A percentile compares a stretch with the other conserved stretches of the same genome.
These are phyloP conservation scores for Hirsutella rhossiliensis DNA, from an alignment of 2,329 filamentous ascomycete species.

Conservation along the genomic window DNA sequence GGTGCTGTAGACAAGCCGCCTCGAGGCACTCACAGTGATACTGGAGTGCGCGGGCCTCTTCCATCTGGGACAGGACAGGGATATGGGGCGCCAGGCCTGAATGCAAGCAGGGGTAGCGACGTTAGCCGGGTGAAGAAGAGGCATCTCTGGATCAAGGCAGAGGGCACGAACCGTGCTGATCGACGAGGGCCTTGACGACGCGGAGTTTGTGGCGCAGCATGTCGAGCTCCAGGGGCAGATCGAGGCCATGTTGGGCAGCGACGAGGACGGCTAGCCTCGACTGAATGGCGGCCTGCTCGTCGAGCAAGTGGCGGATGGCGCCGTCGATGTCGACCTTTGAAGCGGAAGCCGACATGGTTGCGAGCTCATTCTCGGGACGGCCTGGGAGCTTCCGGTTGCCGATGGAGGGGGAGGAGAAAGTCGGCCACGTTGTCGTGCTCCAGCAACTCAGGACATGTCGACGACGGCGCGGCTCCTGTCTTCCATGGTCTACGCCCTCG, in stretches of 20 bases:
- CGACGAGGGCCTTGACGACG: constrained; percentile 34
- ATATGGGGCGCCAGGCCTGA: constrained; percentile 18
- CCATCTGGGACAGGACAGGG: constrained; percentile 38
- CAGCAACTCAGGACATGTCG: constrained; percentile 2
- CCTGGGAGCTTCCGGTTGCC: not conserved
- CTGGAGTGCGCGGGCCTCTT: constrained; percentile 44
- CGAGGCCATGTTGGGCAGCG: constrained; percentile 32
- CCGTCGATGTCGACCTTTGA: constrained; percentile 13
- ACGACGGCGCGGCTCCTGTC: not conserved
- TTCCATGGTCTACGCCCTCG: constrained; percentile 1
- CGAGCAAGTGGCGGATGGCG: constrained; percentile 27
- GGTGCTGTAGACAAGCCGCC: constrained; percentile 30
- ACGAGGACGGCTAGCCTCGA: constrained; percentile 36
- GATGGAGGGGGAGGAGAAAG: not conserved
- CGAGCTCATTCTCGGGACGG: constrained; percentile 1
- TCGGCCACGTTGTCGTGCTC: not conserved
- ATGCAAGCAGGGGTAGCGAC: not conserved
- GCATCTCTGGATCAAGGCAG: not conserved
- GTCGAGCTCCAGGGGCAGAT: constrained; percentile 35
- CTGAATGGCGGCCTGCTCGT: constrained; percentile 41
- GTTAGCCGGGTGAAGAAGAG: not conserved
- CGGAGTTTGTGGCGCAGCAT: constrained; percentile 45
- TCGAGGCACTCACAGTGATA: constrained; percentile 49
- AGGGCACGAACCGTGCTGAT: constrained; percentile 32
- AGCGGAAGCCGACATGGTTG: constrained; percentile 3